phyloP scores from a whole-genome alignment of 805 yeast species.

The Candida palmyrensis region DNA sequence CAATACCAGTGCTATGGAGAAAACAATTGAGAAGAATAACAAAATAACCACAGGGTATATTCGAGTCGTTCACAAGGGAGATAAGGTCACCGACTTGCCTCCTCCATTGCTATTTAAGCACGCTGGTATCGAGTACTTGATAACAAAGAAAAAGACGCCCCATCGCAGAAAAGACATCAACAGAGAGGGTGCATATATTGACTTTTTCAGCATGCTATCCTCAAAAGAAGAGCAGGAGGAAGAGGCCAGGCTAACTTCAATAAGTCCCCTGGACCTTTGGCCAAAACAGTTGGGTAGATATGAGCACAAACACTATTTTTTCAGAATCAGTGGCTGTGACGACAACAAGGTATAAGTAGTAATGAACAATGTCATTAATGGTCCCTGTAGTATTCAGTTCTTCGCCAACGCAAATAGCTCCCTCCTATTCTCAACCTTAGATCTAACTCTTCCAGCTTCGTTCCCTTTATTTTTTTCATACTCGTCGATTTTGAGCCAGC shows the following conservation, averaged over 20 bases:
- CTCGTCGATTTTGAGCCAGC: slow-evolving; percentile 57
- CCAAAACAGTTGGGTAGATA: slow-evolving; percentile 18
- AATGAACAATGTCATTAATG: neutral
- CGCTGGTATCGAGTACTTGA: slow-evolving; percentile 48
- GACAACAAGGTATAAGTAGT: slow-evolving; percentile 5
- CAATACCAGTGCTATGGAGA: slow-evolving; percentile 25
- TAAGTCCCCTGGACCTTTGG: slow-evolving; percentile 15
- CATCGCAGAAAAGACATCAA: slow-evolving; percentile 20
- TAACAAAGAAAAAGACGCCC: slow-evolving; percentile 35
- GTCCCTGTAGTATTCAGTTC: neutral
- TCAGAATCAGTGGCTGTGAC: slow-evolving; percentile 26
- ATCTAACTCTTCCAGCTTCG: slow-evolving; percentile 46
- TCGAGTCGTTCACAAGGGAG: slow-evolving; percentile 55
- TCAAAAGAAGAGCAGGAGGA: neutral
- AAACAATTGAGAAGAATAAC: slow-evolving; percentile 14
- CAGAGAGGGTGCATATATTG: slow-evolving; percentile 4
- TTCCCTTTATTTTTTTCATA: slow-evolving; percentile 50
- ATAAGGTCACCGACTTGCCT: slow-evolving; percentile 57
- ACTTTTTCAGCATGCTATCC: too few species aligned
- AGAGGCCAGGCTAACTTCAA: too few species aligned
- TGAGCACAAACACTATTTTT: slow-evolving; percentile 28
- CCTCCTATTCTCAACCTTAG: slow-evolving; percentile 45
- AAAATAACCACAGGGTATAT: slow-evolving; percentile 37
- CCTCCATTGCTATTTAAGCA: slow-evolving; percentile 41
- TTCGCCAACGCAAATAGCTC: slow-evolving; percentile 43